Conservation (phyloP, 495 filamentous ascomycete species). For the Penicillium coffeae region DNA sequence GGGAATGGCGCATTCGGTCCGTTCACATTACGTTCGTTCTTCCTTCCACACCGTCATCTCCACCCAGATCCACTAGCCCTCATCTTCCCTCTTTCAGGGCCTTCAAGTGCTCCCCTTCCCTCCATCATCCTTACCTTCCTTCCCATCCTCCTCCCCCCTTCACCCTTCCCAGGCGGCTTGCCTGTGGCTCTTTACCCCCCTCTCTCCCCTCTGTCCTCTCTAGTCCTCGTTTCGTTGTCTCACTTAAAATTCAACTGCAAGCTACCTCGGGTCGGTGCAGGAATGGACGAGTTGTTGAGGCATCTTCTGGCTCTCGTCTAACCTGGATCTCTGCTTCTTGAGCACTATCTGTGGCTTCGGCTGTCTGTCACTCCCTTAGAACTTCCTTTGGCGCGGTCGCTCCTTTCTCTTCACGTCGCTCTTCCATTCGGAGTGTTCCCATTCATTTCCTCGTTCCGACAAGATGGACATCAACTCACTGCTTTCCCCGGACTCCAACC, state of each 20-base stretch:
- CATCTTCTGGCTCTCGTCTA: slow-evolving; percentile 27
- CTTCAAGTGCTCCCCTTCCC: slow-evolving; percentile 18
- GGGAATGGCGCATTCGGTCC: neutral
- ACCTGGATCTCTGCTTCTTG: slow-evolving; percentile 27
- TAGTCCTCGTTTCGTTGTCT: slow-evolving; percentile 8
- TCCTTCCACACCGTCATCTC: slow-evolving; percentile 25
- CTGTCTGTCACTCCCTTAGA: slow-evolving; percentile 6
- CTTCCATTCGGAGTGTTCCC: slow-evolving; percentile 9
- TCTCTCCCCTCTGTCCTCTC: slow-evolving; percentile 1
- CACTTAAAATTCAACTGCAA: neutral
- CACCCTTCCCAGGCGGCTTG: slow-evolving; percentile 17
- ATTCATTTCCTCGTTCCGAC: slow-evolving; percentile 3
- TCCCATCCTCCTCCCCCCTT: slow-evolving; percentile 18
- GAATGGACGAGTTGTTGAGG: slow-evolving; percentile 46
- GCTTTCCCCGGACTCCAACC: slow-evolving; percentile 63
- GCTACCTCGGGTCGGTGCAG: slow-evolving; percentile 22
- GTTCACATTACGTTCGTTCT: slow-evolving; percentile 1
- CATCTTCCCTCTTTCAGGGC: slow-evolving; percentile 26
- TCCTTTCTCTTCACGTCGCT: slow-evolving; percentile 5
- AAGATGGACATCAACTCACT: slow-evolving; percentile 72
- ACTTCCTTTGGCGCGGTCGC: slow-evolving; percentile 2
- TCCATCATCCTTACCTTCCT: slow-evolving; percentile 11
- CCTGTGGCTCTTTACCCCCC: slow-evolving; percentile 17
- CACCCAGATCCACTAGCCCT: slow-evolving; percentile 35
- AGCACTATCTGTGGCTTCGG: slow-evolving; percentile 22